phyloP scores from a whole-genome alignment of 2,329 filamentous ascomycete genomes.

The Escovopsis weberi region DNA sequence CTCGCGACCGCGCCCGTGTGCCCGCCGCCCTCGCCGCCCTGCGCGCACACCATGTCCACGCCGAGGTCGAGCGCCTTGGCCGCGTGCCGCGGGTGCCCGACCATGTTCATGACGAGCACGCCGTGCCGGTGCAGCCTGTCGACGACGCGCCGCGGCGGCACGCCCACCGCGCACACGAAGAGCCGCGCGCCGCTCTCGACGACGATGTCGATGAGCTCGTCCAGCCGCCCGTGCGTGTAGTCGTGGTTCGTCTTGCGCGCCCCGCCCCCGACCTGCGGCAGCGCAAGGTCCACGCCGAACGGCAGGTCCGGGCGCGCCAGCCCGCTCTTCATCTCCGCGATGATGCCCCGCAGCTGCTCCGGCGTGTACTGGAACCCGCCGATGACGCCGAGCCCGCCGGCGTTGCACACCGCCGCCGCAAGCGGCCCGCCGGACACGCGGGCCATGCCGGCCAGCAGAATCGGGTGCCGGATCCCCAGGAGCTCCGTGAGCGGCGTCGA shows the following conservation, averaged over 20 bases:
- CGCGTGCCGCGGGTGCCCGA: conserved; percentile 82
- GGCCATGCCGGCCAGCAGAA: conserved; percentile 91
- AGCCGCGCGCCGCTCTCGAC: conserved; percentile 71
- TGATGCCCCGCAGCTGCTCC: conserved; percentile 59
- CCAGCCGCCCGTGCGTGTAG: conserved; percentile 79
- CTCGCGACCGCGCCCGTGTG: conserved; percentile 83
- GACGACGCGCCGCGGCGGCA: conserved; percentile 62
- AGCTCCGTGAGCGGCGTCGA: conserved; percentile 66
- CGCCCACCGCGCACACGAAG: conserved; percentile 79
- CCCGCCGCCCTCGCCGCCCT: conserved; percentile 85
- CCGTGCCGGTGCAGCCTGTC: conserved; percentile 63
- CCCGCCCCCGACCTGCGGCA: conserved; percentile 72
- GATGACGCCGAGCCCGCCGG: conserved; percentile 69
- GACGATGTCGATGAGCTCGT: conserved; percentile 75
- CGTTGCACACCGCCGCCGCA: conserved; percentile 77
- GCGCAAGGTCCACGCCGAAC: conserved; percentile 82
- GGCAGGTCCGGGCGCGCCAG: conserved; percentile 54
- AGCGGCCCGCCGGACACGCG: conserved; percentile 64
- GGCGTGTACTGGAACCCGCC: conserved; percentile 61
- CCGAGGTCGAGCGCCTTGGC: conserved; percentile 75
- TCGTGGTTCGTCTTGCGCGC: conserved; percentile 91
- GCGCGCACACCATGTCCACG: conserved; percentile 81
- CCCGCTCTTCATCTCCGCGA: conserved; percentile 71
- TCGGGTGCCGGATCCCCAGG: conserved; percentile 72
- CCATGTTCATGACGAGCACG: conserved; percentile 93